Evolutionary conservation across 805 yeast genomes (phyloP).

Genomic region (Yarrowia hollandica): DNA sequence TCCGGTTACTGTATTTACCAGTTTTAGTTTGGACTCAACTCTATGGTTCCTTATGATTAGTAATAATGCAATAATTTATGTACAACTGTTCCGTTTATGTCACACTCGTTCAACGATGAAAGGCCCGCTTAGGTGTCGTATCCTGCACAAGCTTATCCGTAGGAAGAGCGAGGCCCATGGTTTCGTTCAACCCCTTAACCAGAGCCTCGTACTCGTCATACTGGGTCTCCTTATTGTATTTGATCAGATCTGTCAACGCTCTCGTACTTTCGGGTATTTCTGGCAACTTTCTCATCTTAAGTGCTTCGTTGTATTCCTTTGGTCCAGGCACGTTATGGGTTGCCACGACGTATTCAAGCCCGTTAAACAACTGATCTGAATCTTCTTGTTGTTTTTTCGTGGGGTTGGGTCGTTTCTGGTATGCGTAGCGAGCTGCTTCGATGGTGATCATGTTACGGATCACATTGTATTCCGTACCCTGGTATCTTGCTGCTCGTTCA

Average conservation of each 20-base stretch:
- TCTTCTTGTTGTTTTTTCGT: not conserved
- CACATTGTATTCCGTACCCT: not conserved
- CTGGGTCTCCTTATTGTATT: not conserved
- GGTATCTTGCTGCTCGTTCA: conserved; percentile 9
- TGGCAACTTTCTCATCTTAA: not conserved
- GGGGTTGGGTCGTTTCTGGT: not conserved
- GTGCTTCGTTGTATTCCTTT: not conserved
- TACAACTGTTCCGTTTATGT: too few relatives aligned
- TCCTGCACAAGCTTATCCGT: not conserved
- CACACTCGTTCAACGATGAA: too few relatives aligned
- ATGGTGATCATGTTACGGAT: conserved; percentile 5
- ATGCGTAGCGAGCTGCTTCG: not conserved
- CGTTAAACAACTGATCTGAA: not conserved
- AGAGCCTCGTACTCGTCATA: not conserved
- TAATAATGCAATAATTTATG: not conserved
- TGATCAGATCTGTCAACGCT: not conserved
- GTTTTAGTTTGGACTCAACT: too few relatives aligned
- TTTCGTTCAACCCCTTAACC: not conserved
- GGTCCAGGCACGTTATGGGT: not conserved
- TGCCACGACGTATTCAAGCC: not conserved
- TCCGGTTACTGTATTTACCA: too few relatives aligned
- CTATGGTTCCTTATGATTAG: too few relatives aligned
- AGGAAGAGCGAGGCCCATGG: not conserved
- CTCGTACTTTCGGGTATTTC: not conserved
- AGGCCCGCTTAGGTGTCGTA: too few relatives aligned